Evolutionary conservation across 139 green algal species (phyloP).

Genomic region (Haematococcus lacustris): DNA sequence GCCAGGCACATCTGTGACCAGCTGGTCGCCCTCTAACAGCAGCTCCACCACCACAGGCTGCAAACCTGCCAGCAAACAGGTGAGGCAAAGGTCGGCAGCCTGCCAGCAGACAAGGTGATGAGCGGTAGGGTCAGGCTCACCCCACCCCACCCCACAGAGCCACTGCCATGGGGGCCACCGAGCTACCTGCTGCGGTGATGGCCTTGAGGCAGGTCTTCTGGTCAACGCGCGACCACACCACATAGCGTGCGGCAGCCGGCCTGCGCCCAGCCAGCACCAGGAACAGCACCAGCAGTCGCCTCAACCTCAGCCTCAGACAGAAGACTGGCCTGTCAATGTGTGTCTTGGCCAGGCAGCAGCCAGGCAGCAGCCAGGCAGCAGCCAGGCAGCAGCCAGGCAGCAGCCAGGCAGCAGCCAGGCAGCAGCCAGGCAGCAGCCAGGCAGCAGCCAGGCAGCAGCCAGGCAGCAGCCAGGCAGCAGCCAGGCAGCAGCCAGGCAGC

Average conservation of each 20-base stretch:
- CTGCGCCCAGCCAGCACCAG: neutral
- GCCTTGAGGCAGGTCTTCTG: slow-evolving; percentile 98
- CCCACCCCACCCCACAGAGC: neutral
- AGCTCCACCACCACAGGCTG: slow-evolving; percentile 58
- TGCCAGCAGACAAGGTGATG: neutral
- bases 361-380: neutral
- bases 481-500: too few relatives aligned
- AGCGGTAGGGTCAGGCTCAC: neutral
- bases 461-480: too few relatives aligned
- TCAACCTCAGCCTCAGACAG: neutral
- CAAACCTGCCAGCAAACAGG: slow-evolving; percentile 14
- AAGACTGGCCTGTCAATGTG: too few relatives aligned
- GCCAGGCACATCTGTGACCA: slow-evolving; percentile 73
- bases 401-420: neutral
- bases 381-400: neutral
- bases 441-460: too few relatives aligned
- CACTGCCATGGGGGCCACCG: neutral
- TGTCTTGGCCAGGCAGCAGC: too few relatives aligned
- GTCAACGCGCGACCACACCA: slow-evolving; percentile 92
- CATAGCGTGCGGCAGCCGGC: slow-evolving; percentile 34
- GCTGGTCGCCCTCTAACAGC: slow-evolving; percentile 48
- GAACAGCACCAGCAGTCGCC: neutral
- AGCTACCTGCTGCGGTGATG: slow-evolving; percentile 47
- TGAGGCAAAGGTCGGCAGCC: neutral
- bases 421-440: neutral